These are phyloP conservation scores for Penstemon barbatus DNA, from an alignment of 257 asterid species.

Conservation along the genomic window DNA sequence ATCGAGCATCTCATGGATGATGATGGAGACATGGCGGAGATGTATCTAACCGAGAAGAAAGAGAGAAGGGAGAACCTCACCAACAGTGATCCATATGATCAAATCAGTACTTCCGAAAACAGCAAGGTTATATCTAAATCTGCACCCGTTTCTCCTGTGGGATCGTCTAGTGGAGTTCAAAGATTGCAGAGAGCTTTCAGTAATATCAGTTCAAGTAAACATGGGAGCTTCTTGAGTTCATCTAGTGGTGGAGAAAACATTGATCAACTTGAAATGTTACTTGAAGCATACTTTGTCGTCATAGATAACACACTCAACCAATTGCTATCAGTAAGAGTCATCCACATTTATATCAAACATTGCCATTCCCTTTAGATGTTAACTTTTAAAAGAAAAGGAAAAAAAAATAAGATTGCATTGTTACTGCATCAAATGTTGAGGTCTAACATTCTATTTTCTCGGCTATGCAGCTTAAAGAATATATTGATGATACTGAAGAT, in stretches of 20 bases:
- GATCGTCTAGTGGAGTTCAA: slow-evolving; percentile 53
- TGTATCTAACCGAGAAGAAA: slow-evolving; percentile 96
- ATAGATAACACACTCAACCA: slow-evolving; percentile 85
- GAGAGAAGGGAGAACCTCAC: slow-evolving; percentile 62
- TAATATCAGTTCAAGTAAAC: slow-evolving; percentile 73
- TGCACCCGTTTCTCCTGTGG: slow-evolving; percentile 85
- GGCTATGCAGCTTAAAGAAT: slow-evolving; percentile 86
- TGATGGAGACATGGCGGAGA: slow-evolving; percentile 99
- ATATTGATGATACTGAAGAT: slow-evolving; percentile 97
- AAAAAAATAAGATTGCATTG: background rate
- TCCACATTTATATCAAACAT: no score
- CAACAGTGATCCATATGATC: slow-evolving; percentile 49
- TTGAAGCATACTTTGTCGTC: slow-evolving; percentile 90
- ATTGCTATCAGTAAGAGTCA: slow-evolving; percentile 70
- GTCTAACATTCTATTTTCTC: slow-evolving; percentile 16
- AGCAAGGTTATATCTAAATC: slow-evolving; percentile 52
- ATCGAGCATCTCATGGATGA: slow-evolving; percentile 98
- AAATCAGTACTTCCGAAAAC: slow-evolving; percentile 36
- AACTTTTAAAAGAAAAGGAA: background rate
- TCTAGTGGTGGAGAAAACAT: slow-evolving; percentile 68
- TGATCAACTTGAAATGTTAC: slow-evolving; percentile 96
- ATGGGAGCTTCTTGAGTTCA: slow-evolving; percentile 78
- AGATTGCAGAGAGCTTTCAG: slow-evolving; percentile 83
- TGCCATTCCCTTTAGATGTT: background rate
- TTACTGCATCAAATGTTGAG: slow-evolving; percentile 18